phyloP scores from a whole-genome alignment of 169 alveolate species.

The Plasmodium falciparum region DNA sequence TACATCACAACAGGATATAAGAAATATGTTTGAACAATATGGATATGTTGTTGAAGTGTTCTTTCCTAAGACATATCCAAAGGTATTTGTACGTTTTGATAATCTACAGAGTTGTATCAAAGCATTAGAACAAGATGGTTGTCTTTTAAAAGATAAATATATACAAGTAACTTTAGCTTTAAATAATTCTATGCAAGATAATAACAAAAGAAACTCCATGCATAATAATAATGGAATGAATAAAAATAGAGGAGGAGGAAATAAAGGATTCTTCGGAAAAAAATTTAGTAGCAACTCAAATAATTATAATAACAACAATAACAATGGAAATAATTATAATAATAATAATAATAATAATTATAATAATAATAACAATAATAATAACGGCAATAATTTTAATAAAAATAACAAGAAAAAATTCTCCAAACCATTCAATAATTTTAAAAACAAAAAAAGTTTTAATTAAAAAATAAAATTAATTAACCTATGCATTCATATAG shows the following conservation, averaged over 20 bases:
- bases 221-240: conserved; percentile 22
- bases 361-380: conserved; percentile 7
- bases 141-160: conserved; percentile 9
- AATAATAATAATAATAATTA: not conserved
- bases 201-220: not conserved
- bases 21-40: conserved; percentile 12
- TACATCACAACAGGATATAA: conserved; percentile 11
- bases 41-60: conserved; percentile 13
- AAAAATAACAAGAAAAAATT: not conserved
- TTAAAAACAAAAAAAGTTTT: conserved; percentile 47
- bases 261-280: conserved; percentile 5
- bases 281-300: not conserved
- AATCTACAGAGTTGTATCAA: conserved; percentile 16
- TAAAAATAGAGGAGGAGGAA: conserved; percentile 9
- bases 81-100: conserved; percentile 18
- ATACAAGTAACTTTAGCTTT: conserved; percentile 9
- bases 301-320: conserved; percentile 2
- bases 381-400: not conserved
- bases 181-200: not conserved
- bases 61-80: conserved; percentile 1
- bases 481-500: not conserved
- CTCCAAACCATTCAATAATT: conserved; percentile 47
- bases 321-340: conserved; percentile 8
- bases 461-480: not conserved
- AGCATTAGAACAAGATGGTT: conserved; percentile 49